Conservation (phyloP, 306 rosid species). For the Vigna mungo region DNA sequence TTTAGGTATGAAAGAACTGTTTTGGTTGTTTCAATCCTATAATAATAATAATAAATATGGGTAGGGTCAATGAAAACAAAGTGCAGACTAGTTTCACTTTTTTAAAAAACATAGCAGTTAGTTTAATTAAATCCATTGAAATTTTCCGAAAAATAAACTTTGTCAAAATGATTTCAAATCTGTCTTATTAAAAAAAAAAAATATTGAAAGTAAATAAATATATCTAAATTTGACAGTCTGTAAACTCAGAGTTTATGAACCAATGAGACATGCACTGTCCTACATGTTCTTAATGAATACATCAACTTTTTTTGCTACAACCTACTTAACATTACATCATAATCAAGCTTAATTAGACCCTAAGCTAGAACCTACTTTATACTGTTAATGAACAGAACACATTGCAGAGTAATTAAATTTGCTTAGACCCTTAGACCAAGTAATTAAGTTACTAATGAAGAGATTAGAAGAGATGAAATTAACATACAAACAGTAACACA, state of each 20-base stretch:
- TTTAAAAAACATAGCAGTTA: not conserved
- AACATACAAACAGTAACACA: constrained; percentile 2
- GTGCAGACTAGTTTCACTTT: not conserved
- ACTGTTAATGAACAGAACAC: not conserved
- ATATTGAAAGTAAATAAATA: not conserved
- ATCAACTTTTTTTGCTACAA: not conserved
- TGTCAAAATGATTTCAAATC: not conserved
- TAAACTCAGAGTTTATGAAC: not conserved
- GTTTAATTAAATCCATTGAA: not conserved
- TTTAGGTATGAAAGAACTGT: no score
- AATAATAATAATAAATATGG: no score
- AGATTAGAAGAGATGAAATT: not conserved
- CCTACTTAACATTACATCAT: not conserved
- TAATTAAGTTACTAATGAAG: not conserved
- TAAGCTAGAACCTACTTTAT: not conserved
- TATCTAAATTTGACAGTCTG: not conserved
- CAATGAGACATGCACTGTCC: not conserved
- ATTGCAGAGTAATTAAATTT: not conserved
- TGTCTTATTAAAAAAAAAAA: not conserved
- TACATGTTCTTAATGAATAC: not conserved
- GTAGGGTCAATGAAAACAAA: not conserved
- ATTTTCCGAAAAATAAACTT: not conserved
- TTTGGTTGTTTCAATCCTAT: no score
- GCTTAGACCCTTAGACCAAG: not conserved
- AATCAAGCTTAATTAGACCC: constrained; percentile 19